These are phyloP conservation scores for Camelina sativa DNA, from an alignment of 345 rosid genomes.

Conservation along the genomic window DNA sequence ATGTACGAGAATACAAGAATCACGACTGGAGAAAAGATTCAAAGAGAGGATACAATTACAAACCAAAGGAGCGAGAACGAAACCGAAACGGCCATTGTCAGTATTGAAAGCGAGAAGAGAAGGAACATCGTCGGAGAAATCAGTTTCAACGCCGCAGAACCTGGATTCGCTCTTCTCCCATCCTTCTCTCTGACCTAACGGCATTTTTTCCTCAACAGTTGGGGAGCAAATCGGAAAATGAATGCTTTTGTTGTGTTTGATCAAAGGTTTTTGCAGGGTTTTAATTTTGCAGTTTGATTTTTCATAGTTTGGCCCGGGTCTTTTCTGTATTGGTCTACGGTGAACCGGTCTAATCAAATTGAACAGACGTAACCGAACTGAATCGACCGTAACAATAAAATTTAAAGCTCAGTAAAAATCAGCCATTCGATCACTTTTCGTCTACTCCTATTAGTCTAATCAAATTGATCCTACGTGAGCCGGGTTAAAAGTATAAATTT, in stretches of 20 bases:
- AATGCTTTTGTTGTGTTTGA: not conserved
- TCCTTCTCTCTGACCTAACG: constrained; percentile 59
- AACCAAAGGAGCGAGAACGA: constrained; percentile 70
- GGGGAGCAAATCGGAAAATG: constrained; percentile 1
- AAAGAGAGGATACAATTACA: constrained; percentile 65
- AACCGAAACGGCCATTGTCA: constrained; percentile 60
- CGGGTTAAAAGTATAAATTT: no score
- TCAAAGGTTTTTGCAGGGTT: not conserved
- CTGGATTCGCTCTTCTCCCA: constrained; percentile 67
- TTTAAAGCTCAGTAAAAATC: no score
- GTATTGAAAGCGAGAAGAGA: constrained; percentile 59
- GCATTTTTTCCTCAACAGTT: constrained; percentile 45
- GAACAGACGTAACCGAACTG: not conserved
- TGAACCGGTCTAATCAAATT: not conserved
- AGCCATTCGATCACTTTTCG: no score
- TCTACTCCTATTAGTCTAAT: no score
- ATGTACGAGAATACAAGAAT: constrained; percentile 48
- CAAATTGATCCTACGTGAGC: no score
- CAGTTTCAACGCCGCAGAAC: constrained; percentile 78
- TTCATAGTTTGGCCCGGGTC: not conserved
- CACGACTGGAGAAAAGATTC: constrained; percentile 46
- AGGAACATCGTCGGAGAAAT: constrained; percentile 64
- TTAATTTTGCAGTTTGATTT: not conserved
- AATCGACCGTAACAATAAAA: not conserved
- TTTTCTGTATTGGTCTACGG: not conserved